Conservation (phyloP, 176 grass and related monocot genomes). For the Thalia dealbata region DNA sequence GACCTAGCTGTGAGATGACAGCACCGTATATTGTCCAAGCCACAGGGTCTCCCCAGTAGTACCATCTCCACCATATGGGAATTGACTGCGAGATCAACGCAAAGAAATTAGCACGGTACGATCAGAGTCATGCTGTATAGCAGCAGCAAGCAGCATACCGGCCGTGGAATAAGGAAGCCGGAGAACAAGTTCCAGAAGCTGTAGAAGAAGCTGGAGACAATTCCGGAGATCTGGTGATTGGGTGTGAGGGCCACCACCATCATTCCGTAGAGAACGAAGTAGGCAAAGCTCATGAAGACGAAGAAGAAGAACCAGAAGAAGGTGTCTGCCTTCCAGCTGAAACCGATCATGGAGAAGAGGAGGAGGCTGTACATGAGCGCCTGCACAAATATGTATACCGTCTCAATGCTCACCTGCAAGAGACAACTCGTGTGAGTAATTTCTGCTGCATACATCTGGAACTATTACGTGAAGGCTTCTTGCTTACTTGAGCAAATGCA, state of each 20-base stretch:
- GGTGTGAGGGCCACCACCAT: constrained; percentile 61
- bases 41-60: constrained; percentile 74
- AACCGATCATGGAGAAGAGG: constrained; percentile 78
- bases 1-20: constrained; percentile 51
- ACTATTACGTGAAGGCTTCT: background rate
- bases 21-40: constrained; percentile 80
- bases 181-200: constrained; percentile 82
- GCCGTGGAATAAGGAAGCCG: constrained; percentile 54
- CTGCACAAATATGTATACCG: constrained; percentile 58
- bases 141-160: constrained; percentile 30
- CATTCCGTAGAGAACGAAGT: constrained; percentile 76
- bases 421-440: too few relatives aligned
- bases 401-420: constrained; percentile 58
- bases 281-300: constrained; percentile 57
- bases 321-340: constrained; percentile 44
- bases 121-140: too few relatives aligned
- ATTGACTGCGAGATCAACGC: constrained; percentile 28
- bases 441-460: too few relatives aligned
- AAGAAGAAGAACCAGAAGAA: constrained; percentile 87
- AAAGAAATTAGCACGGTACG: background rate
- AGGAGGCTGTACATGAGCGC: constrained; percentile 50
- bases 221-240: constrained; percentile 40
- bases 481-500: constrained; percentile 69
- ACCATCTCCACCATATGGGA: constrained; percentile 97
- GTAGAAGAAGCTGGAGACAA: constrained; percentile 46